Conservation (phyloP, 345 rosid species). For the Trapa incisa region DNA sequence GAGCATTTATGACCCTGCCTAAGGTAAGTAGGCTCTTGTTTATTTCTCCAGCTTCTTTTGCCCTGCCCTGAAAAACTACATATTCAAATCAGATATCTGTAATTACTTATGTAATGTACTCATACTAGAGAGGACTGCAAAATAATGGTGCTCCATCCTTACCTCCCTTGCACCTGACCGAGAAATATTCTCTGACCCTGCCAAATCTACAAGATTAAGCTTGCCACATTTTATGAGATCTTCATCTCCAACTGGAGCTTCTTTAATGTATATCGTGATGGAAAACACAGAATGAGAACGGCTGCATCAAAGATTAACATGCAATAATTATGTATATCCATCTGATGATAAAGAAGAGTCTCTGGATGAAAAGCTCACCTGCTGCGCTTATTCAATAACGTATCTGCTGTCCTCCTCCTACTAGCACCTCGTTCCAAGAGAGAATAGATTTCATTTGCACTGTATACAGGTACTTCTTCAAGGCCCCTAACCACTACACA, state of each 20-base stretch:
- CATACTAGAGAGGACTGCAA: background rate
- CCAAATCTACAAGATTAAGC: constrained; percentile 96
- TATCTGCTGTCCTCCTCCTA: constrained; percentile 79
- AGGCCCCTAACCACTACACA: constrained; percentile 83
- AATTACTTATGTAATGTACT: background rate
- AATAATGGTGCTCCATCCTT: background rate
- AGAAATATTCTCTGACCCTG: constrained; percentile 90
- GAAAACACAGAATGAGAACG: constrained; percentile 94
- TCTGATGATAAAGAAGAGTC: background rate
- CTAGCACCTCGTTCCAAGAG: constrained; percentile 76
- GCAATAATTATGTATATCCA: background rate
- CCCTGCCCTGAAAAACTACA: constrained; percentile 48
- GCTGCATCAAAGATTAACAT: constrained; percentile 25
- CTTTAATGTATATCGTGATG: constrained; percentile 66
- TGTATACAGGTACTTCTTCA: constrained; percentile 85
- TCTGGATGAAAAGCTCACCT: constrained; percentile 22
- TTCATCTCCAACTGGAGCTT: constrained; percentile 72
- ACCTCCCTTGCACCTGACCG: constrained; percentile 87
- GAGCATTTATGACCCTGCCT: constrained; percentile 94
- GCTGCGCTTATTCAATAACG: constrained; percentile 82
- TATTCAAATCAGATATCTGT: background rate
- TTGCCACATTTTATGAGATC: constrained; percentile 91
- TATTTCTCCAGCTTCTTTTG: constrained; percentile 97
- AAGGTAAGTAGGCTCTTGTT: constrained; percentile 92
- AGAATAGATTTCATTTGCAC: constrained; percentile 76